A percentile compares a stretch with the other conserved stretches of the same genome.
Evolutionary conservation across 2,329 filamentous ascomycete species (phyloP).

Genomic region (Xylaria sp.): DNA sequence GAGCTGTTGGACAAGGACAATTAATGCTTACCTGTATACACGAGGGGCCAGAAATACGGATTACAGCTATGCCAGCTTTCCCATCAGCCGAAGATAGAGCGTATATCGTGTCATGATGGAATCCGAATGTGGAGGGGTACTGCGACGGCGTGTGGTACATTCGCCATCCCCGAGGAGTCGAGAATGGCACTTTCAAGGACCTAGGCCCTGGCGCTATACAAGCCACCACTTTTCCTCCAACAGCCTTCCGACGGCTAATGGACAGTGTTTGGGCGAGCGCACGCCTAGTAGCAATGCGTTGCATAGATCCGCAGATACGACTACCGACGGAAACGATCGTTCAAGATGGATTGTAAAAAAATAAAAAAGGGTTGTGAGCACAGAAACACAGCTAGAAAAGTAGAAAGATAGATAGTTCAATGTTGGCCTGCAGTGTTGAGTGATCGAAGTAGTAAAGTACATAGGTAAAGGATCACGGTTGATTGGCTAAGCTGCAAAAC

Average conservation of each 20-base stretch:
- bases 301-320: conserved; percentile 31
- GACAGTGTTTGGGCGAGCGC: conserved; percentile 28
- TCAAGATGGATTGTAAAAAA: background rate
- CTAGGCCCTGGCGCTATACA: conserved; percentile 7
- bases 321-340: background rate
- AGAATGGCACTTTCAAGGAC: background rate
- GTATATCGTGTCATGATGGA: conserved; percentile 74
- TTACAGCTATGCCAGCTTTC: conserved; percentile 86
- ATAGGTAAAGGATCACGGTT: background rate
- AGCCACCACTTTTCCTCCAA: conserved; percentile 6
- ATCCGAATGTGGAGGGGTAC: conserved; percentile 8
- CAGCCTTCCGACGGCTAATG: conserved; percentile 10
- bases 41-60: conserved; percentile 82
- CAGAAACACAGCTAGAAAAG: conserved; percentile 4
- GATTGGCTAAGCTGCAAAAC: conserved; percentile 15
- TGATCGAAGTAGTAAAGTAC: background rate
- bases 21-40: conserved; percentile 53
- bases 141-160: conserved; percentile 10
- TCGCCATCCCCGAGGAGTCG: conserved; percentile 6
- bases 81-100: conserved; percentile 87
- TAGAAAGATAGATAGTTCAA: too few relatives aligned
- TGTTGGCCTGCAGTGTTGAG: background rate
- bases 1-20: conserved; percentile 1
- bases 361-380: background rate
- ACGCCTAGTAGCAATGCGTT: conserved; percentile 34